Percentiles rank a stretch among this genome's conserved stretches.
These are phyloP conservation scores for Malus hybrid DNA, from an alignment of 331 rosid species.

Conservation along the genomic window DNA sequence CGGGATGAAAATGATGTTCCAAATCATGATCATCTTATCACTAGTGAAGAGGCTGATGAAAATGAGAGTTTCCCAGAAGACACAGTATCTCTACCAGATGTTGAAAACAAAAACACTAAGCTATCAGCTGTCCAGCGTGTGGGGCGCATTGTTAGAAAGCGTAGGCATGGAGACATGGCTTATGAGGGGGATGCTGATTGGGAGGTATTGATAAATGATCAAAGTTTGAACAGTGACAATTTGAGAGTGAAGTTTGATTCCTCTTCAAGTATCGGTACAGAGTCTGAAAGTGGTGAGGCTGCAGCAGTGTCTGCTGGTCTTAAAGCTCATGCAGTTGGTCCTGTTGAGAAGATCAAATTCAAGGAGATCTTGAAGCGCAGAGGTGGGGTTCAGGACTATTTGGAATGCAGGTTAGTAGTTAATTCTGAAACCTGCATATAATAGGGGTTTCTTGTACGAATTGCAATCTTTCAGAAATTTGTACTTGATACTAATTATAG, in stretches of 20 bases:
- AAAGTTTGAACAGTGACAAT: conserved; percentile 35
- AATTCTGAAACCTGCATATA: conserved; percentile 16
- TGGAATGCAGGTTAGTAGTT: conserved; percentile 75
- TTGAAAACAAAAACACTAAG: conserved; percentile 38
- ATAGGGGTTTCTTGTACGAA: not conserved
- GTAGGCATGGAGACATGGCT: conserved; percentile 60
- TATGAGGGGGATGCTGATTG: conserved; percentile 98
- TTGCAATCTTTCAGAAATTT: no score
- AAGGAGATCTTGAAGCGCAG: conserved; percentile 90
- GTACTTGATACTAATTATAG: not conserved
- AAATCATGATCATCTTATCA: conserved; percentile 14
- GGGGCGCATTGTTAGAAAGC: conserved; percentile 53
- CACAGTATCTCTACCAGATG: conserved; percentile 41
- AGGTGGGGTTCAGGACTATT: conserved; percentile 91
- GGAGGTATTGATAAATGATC: conserved; percentile 59
- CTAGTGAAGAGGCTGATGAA: conserved; percentile 38
- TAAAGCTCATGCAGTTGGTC: conserved; percentile 72
- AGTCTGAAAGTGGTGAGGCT: conserved; percentile 60
- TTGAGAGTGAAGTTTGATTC: conserved; percentile 48
- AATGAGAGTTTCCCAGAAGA: conserved; percentile 49
- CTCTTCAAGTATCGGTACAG: conserved; percentile 50
- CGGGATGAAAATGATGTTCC: conserved; percentile 7
- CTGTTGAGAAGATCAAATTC: conserved; percentile 86
- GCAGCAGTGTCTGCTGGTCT: conserved; percentile 95
- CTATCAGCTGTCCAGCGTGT: conserved; percentile 43